Evolutionary conservation across 306 rosid species (phyloP).

Genomic region (Glycine tomentella): DNA sequence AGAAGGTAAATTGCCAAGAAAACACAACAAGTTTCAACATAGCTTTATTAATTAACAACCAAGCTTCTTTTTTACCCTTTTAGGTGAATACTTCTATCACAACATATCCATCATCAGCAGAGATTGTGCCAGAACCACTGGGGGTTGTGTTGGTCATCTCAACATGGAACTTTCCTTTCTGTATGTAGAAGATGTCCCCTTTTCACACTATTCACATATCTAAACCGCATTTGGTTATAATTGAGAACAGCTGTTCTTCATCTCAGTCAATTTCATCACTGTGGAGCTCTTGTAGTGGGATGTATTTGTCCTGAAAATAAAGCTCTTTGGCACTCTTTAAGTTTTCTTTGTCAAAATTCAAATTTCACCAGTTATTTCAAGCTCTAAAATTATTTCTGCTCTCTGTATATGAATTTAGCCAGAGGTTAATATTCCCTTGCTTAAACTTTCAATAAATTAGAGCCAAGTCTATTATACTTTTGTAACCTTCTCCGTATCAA

Average conservation of each 20-base stretch:
- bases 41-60: conserved; percentile 15
- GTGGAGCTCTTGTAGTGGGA: conserved; percentile 11
- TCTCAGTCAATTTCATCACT: neutral
- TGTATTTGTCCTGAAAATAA: neutral
- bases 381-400: neutral
- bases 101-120: conserved; percentile 84
- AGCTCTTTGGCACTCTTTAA: neutral
- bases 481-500: conserved; percentile 31
- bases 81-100: conserved; percentile 80
- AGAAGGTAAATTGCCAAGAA: conserved; percentile 59
- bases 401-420: neutral
- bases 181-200: conserved; percentile 54
- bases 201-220: conserved; percentile 23
- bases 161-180: conserved; percentile 88
- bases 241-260: neutral
- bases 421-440: neutral
- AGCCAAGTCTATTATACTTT: conserved; percentile 1
- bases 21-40: conserved; percentile 15
- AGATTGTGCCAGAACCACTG: conserved; percentile 85
- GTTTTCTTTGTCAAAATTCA: neutral
- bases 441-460: neutral
- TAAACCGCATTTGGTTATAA: conserved; percentile 15
- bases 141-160: conserved; percentile 93
- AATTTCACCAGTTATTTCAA: neutral
- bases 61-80: conserved; percentile 2